Evolutionary conservation across 179 eudicot genomes (phyloP).

Genomic region (Beta corolliflora): DNA sequence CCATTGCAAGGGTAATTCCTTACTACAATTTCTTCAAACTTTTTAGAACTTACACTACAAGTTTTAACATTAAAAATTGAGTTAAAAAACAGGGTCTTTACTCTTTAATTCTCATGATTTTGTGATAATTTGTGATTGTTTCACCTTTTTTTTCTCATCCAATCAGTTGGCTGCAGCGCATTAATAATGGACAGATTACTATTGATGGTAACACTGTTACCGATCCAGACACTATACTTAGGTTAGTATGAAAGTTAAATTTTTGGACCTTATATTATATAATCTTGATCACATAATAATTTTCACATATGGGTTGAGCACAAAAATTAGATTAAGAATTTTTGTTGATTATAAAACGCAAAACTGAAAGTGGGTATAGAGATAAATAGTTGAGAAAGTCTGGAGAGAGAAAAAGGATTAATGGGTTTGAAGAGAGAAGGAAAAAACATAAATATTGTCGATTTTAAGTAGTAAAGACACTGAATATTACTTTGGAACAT

Average conservation of each 20-base stretch:
- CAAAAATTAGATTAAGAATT: neutral
- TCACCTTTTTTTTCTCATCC: constrained; percentile 19
- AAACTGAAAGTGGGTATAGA: neutral
- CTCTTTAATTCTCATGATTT: neutral
- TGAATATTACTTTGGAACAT: neutral
- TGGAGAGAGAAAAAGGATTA: neutral
- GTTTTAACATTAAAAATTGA: neutral
- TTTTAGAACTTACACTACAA: neutral
- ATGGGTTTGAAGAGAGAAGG: too few relatives aligned
- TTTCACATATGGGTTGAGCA: neutral
- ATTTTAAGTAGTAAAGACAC: neutral
- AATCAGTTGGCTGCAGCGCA: constrained; percentile 90
- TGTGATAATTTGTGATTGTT: neutral
- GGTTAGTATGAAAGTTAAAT: constrained; percentile 36
- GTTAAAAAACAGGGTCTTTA: neutral
- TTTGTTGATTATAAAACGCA: neutral
- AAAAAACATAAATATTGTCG: neutral
- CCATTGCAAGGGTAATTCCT: constrained; percentile 70
- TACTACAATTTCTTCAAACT: neutral
- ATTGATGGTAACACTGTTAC: constrained; percentile 60
- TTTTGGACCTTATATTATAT: neutral
- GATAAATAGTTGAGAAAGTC: neutral
- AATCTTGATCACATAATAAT: too few relatives aligned
- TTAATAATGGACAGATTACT: constrained; percentile 73
- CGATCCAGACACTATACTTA: constrained; percentile 58